phyloP scores from a whole-genome alignment of 352 stramenopile species.

The Pythium apleroticum region DNA sequence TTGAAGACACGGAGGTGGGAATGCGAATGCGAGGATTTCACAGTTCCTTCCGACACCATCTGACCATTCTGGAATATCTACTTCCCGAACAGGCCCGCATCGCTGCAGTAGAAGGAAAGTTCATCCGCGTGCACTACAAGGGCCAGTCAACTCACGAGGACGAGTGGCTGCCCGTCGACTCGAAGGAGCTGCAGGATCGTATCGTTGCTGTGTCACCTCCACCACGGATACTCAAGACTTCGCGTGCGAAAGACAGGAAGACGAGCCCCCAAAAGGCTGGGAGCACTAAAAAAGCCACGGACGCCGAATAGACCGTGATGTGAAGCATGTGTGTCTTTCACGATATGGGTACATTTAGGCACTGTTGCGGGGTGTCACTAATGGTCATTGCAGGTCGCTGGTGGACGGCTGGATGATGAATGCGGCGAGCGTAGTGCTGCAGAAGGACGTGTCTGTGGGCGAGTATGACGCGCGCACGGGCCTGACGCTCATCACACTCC shows the following conservation, averaged over 20 bases:
- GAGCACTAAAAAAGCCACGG: conserved; percentile 1
- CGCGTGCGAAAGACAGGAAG: conserved; percentile 9
- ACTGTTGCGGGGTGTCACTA: background rate
- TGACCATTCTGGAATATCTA: background rate
- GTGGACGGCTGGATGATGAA: background rate
- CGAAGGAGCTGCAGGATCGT: conserved; percentile 18
- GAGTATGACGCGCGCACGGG: conserved; percentile 55
- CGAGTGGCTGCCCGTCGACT: conserved; percentile 60
- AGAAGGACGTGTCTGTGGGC: conserved; percentile 58
- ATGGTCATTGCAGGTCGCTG: background rate
- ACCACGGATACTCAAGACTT: conserved; percentile 23
- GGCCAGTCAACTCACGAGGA: conserved; percentile 64
- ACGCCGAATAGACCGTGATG: background rate
- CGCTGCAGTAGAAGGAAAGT: conserved; percentile 66
- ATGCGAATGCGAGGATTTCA: background rate
- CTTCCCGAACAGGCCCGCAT: conserved; percentile 50
- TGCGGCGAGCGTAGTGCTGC: background rate
- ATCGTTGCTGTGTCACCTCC: conserved; percentile 23
- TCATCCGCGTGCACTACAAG: conserved; percentile 81
- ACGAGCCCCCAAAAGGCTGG: background rate
- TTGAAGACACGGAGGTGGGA: conserved; percentile 61
- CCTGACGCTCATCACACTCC: conserved; percentile 66
- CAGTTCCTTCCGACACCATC: background rate
- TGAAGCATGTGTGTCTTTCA: too few relatives aligned
- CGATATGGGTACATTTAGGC: background rate